Evolutionary conservation across 2,329 filamentous ascomycete genomes (phyloP).

Genomic region (Aspergillus fischeri): DNA sequence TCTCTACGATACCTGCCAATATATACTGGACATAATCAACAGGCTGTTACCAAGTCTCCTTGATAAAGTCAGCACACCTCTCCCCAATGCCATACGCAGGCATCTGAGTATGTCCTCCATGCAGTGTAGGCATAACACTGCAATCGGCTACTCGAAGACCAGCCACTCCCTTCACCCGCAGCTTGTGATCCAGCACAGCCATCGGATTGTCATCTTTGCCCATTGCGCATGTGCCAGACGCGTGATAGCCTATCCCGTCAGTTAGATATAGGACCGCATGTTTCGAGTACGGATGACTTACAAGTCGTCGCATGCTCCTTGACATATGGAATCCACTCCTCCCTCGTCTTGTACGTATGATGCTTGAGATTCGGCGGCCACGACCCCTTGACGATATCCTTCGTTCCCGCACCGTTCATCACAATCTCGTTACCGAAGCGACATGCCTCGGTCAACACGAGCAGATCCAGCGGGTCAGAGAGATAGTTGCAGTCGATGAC

Average conservation of each 20-base stretch:
- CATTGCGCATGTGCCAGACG: slow-evolving; percentile 56
- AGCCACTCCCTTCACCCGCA: slow-evolving; percentile 51
- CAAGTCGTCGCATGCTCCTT: slow-evolving; percentile 59
- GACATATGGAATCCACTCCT: slow-evolving; percentile 57
- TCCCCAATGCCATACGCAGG: slow-evolving; percentile 57
- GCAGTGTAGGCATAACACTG: slow-evolving; percentile 50
- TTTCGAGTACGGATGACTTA: slow-evolving; percentile 29
- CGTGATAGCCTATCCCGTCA: slow-evolving; percentile 48
- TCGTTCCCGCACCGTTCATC: slow-evolving; percentile 55
- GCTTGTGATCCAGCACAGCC: slow-evolving; percentile 52
- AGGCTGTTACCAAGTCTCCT: slow-evolving; percentile 29
- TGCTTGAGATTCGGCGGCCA: slow-evolving; percentile 54
- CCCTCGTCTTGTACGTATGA: slow-evolving; percentile 50
- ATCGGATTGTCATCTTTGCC: slow-evolving; percentile 45
- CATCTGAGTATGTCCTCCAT: slow-evolving; percentile 54
- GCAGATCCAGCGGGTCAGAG: slow-evolving; percentile 53
- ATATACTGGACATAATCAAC: not conserved
- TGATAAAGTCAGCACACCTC: slow-evolving; percentile 51
- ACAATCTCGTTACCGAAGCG: slow-evolving; percentile 59
- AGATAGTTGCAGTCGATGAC: slow-evolving; percentile 58
- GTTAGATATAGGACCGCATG: not conserved
- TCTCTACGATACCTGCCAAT: not conserved
- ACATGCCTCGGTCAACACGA: slow-evolving; percentile 58
- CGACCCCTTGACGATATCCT: slow-evolving; percentile 55
- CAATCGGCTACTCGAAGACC: slow-evolving; percentile 53